phyloP scores from a whole-genome alignment of 1,284 basidiomycete species.

The Ceratorhiza oryzae-sativae region DNA sequence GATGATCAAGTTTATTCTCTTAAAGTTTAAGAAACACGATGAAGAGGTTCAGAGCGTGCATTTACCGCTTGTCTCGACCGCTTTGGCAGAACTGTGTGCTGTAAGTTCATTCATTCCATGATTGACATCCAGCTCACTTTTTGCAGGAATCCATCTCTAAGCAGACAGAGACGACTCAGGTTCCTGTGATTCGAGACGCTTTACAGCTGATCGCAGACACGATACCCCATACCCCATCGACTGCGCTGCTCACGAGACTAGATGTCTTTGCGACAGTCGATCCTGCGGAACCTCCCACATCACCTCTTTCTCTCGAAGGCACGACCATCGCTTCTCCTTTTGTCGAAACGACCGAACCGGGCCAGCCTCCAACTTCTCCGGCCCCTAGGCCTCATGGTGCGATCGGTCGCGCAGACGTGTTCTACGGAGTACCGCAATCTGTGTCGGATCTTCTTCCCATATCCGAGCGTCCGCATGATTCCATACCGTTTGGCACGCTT shows the following conservation, averaged over 20 bases:
- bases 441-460: neutral
- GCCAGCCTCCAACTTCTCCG: neutral
- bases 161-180: neutral
- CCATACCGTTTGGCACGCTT: constrained; percentile 61
- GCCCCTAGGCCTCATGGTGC: constrained; percentile 1
- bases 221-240: constrained; percentile 58
- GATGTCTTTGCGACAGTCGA: neutral
- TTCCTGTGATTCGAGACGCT: constrained; percentile 53
- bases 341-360: neutral
- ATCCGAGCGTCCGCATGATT: constrained; percentile 19
- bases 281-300: constrained; percentile 1
- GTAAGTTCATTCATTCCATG: neutral
- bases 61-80: constrained; percentile 76
- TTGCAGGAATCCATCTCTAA: neutral
- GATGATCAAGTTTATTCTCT: constrained; percentile 73
- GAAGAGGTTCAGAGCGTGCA: constrained; percentile 83
- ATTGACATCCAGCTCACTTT: neutral
- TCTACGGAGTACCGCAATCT: constrained; percentile 1
- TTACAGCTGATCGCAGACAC: constrained; percentile 63
- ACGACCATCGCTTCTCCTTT: neutral
- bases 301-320: constrained; percentile 9
- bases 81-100: constrained; percentile 8
- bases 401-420: constrained; percentile 18
- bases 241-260: constrained; percentile 36
- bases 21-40: constrained; percentile 74